phyloP scores from a whole-genome alignment of 1,284 basidiomycete genomes.

The Apiotrichum mycotoxinovorans region DNA sequence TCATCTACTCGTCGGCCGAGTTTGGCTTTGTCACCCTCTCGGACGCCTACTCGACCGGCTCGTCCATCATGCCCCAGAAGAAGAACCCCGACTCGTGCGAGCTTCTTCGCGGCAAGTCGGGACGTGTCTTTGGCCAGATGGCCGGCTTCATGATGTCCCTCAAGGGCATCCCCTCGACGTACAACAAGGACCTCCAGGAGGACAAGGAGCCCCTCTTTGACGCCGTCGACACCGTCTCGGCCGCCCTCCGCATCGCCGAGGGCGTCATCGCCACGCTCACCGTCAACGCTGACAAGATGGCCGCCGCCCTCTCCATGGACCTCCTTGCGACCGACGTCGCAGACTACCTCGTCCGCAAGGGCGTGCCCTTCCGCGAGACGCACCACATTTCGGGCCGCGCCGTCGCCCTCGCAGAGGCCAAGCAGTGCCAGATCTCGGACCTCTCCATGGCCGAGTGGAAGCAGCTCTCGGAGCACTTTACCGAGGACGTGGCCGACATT shows the following conservation, averaged over 20 bases:
- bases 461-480: conserved; percentile 70
- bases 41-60: conserved; percentile 98
- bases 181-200: conserved; percentile 99
- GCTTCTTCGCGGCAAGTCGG: conserved; percentile 88
- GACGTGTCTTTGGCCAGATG: conserved; percentile 93
- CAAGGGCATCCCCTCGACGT: conserved; percentile 95
- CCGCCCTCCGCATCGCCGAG: conserved; percentile 86
- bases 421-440: conserved; percentile 73
- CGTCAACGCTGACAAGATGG: conserved; percentile 87
- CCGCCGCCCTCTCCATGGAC: conserved; percentile 85
- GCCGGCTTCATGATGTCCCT: conserved; percentile 97
- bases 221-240: conserved; percentile 82
- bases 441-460: conserved; percentile 77
- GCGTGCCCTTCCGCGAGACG: conserved; percentile 96
- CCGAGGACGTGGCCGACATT: conserved; percentile 71
- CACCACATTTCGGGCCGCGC: conserved; percentile 96
- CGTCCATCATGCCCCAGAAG: conserved; percentile 99
- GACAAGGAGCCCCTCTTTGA: conserved; percentile 98
- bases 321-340: conserved; percentile 96
- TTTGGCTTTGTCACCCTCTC: conserved; percentile 92
- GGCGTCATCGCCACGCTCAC: conserved; percentile 88
- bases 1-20: conserved; percentile 94
- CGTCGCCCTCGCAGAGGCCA: conserved; percentile 86
- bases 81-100: conserved; percentile 98
- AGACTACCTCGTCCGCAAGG: conserved; percentile 96